These are phyloP conservation scores for Trichaptum fuscoviolaceum DNA, from an alignment of 768 basidiomycete species.

Conservation along the genomic window DNA sequence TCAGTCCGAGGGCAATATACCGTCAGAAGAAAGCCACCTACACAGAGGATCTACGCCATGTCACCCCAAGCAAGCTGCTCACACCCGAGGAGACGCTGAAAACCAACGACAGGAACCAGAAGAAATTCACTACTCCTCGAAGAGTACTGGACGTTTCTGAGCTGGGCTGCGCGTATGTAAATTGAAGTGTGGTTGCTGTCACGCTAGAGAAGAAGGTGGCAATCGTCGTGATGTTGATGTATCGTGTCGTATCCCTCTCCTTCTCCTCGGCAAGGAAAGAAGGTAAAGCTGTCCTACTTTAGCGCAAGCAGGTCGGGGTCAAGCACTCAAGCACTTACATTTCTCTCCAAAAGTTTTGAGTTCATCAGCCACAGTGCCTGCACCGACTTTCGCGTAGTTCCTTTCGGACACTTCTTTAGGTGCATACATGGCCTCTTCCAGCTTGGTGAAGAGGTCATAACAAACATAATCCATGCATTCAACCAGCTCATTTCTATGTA, in stretches of 20 bases:
- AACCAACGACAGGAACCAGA: background rate
- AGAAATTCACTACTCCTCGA: background rate
- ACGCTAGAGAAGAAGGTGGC: background rate
- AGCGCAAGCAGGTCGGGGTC: no score
- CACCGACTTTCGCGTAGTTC: no score
- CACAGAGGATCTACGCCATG: background rate
- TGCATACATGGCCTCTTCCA: no score
- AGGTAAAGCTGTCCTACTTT: background rate
- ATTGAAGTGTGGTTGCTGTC: background rate
- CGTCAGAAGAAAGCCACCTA: no score
- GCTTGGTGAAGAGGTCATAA: no score
- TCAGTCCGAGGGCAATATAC: background rate
- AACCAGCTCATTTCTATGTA: no score
- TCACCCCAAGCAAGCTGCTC: background rate
- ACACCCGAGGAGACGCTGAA: background rate
- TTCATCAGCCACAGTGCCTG: background rate
- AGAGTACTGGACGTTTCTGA: background rate
- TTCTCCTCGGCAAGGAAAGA: background rate
- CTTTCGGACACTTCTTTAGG: no score
- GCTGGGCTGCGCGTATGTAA: background rate
- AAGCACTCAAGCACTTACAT: background rate
- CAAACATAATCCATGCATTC: no score
- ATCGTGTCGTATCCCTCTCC: background rate
- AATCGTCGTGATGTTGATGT: background rate
- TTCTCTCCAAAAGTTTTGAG: background rate